Evolutionary conservation across 495 filamentous ascomycete species (phyloP).

Genomic region (Chaetomium fimeti): DNA sequence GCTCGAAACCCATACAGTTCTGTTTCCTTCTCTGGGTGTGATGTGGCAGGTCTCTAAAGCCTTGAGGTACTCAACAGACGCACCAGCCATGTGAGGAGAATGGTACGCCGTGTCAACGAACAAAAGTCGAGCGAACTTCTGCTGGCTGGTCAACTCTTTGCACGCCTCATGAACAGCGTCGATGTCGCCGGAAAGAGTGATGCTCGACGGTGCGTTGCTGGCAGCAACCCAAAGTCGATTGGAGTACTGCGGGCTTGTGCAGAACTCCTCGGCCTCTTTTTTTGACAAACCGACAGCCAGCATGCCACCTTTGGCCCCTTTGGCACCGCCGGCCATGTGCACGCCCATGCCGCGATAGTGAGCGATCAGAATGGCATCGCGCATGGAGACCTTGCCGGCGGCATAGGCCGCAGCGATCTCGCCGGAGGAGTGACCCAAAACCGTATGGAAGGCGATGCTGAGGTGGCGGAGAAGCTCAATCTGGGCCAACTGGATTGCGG

Average conservation of each 20-base stretch:
- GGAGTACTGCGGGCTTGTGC: conserved; percentile 28
- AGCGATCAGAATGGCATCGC: conserved; percentile 47
- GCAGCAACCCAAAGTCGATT: conserved; percentile 42
- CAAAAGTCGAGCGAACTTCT: conserved; percentile 45
- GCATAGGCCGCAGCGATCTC: conserved; percentile 65
- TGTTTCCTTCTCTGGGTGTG: conserved; percentile 25
- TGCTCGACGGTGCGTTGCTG: conserved; percentile 40
- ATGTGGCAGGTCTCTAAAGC: conserved; percentile 34
- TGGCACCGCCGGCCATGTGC: conserved; percentile 32
- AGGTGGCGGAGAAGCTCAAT: conserved; percentile 46
- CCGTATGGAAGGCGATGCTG: conserved; percentile 48
- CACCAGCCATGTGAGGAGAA: conserved; percentile 55
- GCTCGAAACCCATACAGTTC: conserved; percentile 41
- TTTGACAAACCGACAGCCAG: conserved; percentile 38
- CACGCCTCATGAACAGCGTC: conserved; percentile 41
- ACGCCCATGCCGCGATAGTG: conserved; percentile 46
- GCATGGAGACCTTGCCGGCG: conserved; percentile 47
- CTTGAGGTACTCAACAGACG: conserved; percentile 44
- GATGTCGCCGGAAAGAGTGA: conserved; percentile 47
- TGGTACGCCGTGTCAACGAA: conserved; percentile 60
- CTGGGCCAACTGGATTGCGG: conserved; percentile 54
- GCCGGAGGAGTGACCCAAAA: conserved; percentile 61
- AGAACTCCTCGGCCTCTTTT: conserved; percentile 38
- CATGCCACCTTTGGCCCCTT: conserved; percentile 43
- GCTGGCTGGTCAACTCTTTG: conserved; percentile 31